Evolutionary conservation across 1,284 basidiomycete genomes (phyloP).

Genomic region (Heterobasidion annosum): DNA sequence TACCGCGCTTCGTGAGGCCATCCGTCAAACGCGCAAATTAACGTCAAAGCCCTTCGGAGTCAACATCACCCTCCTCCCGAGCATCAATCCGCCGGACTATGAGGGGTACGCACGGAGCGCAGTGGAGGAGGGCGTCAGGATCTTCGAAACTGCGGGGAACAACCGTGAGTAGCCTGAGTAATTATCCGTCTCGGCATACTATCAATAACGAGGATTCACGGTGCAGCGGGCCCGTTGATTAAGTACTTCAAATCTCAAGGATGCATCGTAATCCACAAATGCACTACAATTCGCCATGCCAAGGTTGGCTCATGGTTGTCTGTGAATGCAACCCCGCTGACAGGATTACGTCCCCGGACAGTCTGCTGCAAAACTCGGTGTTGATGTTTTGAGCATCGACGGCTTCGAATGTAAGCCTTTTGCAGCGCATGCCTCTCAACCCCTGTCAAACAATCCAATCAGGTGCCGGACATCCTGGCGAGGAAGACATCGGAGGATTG

Average conservation of each 20-base stretch:
- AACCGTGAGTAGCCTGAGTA: slow-evolving; percentile 46
- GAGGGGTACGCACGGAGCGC: slow-evolving; percentile 75
- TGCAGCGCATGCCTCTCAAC: neutral
- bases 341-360: slow-evolving; percentile 16
- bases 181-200: slow-evolving; percentile 1
- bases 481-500: slow-evolving; percentile 90
- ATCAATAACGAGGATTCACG: neutral
- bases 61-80: slow-evolving; percentile 86
- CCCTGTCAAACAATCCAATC: slow-evolving; percentile 2
- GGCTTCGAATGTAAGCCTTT: slow-evolving; percentile 73
- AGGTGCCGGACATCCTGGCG: slow-evolving; percentile 92
- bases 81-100: slow-evolving; percentile 90
- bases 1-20: slow-evolving; percentile 77
- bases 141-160: slow-evolving; percentile 93
- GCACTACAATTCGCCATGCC: slow-evolving; percentile 82
- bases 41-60: slow-evolving; percentile 82
- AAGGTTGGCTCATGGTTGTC: slow-evolving; percentile 36
- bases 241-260: slow-evolving; percentile 71
- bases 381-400: slow-evolving; percentile 82
- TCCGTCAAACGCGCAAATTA: slow-evolving; percentile 65
- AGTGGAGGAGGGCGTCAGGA: slow-evolving; percentile 80
- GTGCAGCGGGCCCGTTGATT: slow-evolving; percentile 68
- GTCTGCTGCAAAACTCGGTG: slow-evolving; percentile 73
- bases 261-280: slow-evolving; percentile 86
- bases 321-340: neutral